These are phyloP conservation scores for Leptomonas pyrrhocoris DNA, from an alignment of 208 protist genomes.

Conservation along the genomic window DNA sequence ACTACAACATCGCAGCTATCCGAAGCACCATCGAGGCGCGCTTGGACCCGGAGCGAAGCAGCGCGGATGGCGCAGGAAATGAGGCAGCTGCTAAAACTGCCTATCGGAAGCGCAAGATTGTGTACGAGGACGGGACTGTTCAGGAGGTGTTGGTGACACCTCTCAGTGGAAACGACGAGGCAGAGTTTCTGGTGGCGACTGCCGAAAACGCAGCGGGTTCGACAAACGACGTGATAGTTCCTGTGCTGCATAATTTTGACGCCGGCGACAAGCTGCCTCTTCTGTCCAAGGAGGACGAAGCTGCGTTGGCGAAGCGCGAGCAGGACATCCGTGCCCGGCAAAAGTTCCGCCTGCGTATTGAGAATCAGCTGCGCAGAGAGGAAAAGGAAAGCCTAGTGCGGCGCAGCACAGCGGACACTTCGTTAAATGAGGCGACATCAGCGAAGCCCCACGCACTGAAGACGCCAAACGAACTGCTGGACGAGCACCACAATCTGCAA, in stretches of 20 bases:
- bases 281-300: constrained; percentile 43
- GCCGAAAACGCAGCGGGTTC: neutral
- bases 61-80: neutral
- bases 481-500: constrained; percentile 12
- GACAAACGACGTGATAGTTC: constrained; percentile 36
- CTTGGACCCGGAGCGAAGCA: constrained; percentile 2
- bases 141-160: constrained; percentile 55
- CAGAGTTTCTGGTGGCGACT: constrained; percentile 29
- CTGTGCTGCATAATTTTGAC: constrained; percentile 45
- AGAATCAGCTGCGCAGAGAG: constrained; percentile 29
- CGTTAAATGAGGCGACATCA: neutral
- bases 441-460: neutral
- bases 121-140: constrained; percentile 59
- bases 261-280: constrained; percentile 58
- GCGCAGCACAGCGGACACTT: constrained; percentile 8
- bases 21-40: constrained; percentile 32
- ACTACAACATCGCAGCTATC: constrained; percentile 66
- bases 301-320: constrained; percentile 40
- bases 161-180: constrained; percentile 39
- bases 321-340: constrained; percentile 24
- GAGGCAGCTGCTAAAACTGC: constrained; percentile 17
- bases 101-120: constrained; percentile 45
- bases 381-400: constrained; percentile 23
- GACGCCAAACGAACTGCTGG: constrained; percentile 17
- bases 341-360: constrained; percentile 23